Evolutionary conservation across 2,329 filamentous ascomycete species (phyloP), one percentile per base, ranked within the genome.

Genomic region (Mycosphaerelloides madeirae): DNA sequence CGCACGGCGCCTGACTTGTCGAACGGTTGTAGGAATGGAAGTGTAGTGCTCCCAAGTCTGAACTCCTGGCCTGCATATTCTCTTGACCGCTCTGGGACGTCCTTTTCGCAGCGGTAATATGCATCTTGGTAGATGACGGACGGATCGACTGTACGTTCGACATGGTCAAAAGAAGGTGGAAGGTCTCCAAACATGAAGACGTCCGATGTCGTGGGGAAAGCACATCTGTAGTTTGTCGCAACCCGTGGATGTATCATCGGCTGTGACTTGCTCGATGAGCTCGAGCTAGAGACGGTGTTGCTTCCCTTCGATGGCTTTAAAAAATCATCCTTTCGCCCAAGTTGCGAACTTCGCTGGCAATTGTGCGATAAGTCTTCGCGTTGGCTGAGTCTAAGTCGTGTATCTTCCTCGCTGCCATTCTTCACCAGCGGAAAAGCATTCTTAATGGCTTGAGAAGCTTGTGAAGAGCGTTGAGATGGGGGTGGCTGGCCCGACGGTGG

Each of bases 21-120:
- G 54, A 97, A 97, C 0, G 79, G 71, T 1, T 89, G 86, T 2
- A 97, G 77, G 65, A 82, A 95, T 0, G 86, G 87, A 6, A 94
- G 62, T 1, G 84, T 86, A 42, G 77, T 81, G 48, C 89, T 84
- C 57, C 81, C 78, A 6, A 96, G 69, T 46, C 80, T 84, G 62
- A 94, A 96, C 56, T 94, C 86, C 55, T 82, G 81, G 3, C 91
- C 91, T 6, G 86, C 91, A 67, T 95, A 97, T 65, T 95, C 88
- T 41, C 87, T 77, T 25, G 76, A 67, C 41, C 84, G 78, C 31
- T 83, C 76, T 11, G 90, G 89, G 0, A 96, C 85, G 65, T 97
- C 93, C 39, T 74, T 76, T 49, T 94, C 87, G 20, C 86, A 76
- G 55, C 89, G 86, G 62, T 95, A 97, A 59, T 84, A 90, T 0